Percentiles rank a stretch among this genome's conserved stretches.
These are phyloP conservation scores for Pyrenochaeta sp. DNA, from an alignment of 2,329 filamentous ascomycete species.

Conservation along the genomic window DNA sequence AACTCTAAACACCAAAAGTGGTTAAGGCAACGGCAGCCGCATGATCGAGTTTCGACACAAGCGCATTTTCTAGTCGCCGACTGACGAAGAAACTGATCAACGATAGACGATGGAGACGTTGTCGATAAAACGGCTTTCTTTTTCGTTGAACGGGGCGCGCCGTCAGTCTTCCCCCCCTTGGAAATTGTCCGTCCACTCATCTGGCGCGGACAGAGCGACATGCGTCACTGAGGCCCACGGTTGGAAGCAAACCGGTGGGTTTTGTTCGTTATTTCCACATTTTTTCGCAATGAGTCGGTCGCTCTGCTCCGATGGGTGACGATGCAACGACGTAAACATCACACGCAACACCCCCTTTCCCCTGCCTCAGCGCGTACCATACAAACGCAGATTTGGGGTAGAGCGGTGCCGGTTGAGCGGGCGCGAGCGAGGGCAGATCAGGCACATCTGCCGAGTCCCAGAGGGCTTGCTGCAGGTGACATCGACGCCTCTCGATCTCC, in stretches of 20 bases:
- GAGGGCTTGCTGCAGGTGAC: neutral
- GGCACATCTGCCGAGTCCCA: neutral
- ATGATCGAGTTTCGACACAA: conserved; percentile 9
- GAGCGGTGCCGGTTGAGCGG: neutral
- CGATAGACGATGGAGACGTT: neutral
- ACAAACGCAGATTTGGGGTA: neutral
- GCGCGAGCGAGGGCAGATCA: neutral
- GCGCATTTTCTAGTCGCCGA: conserved; percentile 15
- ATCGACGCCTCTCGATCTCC: conserved; percentile 1
- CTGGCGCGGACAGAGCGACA: neutral
- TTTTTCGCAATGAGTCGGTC: neutral
- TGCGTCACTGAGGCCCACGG: neutral
- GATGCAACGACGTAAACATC: neutral
- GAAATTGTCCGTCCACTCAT: neutral
- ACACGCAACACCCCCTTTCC: too few species aligned
- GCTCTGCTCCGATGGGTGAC: neutral
- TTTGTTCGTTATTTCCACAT: neutral
- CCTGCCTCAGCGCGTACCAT: neutral
- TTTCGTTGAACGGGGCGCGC: neutral
- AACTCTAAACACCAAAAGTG: conserved; percentile 12
- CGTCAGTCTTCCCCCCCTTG: neutral
- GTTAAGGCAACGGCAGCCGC: conserved; percentile 10
- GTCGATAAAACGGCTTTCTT: neutral
- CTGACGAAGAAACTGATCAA: neutral
- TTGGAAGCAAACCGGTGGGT: neutral